phyloP scores from a whole-genome alignment of 2,329 filamentous ascomycete species.

The Plectosphaerella plurivora region DNA sequence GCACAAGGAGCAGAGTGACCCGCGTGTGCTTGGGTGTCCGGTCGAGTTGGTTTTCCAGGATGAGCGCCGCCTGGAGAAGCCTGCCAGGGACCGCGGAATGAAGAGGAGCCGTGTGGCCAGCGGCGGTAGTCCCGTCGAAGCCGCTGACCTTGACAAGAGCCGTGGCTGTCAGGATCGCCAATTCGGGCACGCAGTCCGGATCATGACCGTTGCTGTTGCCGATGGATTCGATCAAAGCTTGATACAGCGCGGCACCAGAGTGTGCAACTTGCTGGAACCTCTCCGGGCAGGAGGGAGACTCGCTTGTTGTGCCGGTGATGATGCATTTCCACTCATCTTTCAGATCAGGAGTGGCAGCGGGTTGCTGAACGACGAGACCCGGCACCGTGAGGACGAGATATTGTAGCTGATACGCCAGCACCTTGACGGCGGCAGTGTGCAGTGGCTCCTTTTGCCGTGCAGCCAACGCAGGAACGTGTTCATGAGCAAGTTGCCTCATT shows the following conservation, averaged over 20 bases:
- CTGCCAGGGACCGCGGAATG: slow-evolving; percentile 15
- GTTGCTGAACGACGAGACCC: neutral
- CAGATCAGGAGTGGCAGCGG: neutral
- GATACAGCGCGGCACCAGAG: slow-evolving; percentile 8
- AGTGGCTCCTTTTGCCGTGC: slow-evolving; percentile 17
- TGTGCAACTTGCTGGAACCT: slow-evolving; percentile 8
- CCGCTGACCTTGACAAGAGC: slow-evolving; percentile 24
- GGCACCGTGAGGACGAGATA: slow-evolving; percentile 30
- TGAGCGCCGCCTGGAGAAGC: slow-evolving; percentile 42
- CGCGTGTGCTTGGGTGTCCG: slow-evolving; percentile 39
- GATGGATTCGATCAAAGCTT: slow-evolving; percentile 4
- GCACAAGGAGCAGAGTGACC: slow-evolving; percentile 44
- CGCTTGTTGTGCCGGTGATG: slow-evolving; percentile 2
- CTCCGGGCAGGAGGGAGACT: slow-evolving; percentile 2
- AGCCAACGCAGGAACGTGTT: slow-evolving; percentile 26
- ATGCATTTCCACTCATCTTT: slow-evolving; percentile 6
- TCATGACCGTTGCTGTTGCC: neutral
- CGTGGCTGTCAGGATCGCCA: slow-evolving; percentile 27
- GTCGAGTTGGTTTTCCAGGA: slow-evolving; percentile 46
- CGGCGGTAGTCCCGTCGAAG: neutral
- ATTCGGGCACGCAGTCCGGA: slow-evolving; percentile 20
- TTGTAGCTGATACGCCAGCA: slow-evolving; percentile 36
- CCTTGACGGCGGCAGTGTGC: slow-evolving; percentile 19
- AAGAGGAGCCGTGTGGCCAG: slow-evolving; percentile 10
- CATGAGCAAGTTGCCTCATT: slow-evolving; percentile 31